A percentile compares a stretch with the other conserved stretches of the same genome.
Evolutionary conservation across 179 eudicot species (phyloP).

Genomic region (Spergularia azorica): DNA sequence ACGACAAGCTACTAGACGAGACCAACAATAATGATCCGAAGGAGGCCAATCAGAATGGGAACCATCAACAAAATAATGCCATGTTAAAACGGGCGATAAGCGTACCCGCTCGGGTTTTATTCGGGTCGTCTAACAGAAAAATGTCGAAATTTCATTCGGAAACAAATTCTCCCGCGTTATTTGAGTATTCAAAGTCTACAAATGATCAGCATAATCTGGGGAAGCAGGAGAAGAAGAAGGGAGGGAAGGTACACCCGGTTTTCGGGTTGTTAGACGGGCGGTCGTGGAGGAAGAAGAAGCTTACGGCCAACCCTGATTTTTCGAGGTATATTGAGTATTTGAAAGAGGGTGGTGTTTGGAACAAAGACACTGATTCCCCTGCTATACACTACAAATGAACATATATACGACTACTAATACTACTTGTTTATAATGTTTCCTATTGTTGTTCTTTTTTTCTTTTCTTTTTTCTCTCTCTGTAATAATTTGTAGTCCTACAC

Average conservation of each 20-base stretch:
- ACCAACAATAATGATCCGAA: neutral
- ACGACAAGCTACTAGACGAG: slow-evolving; percentile 42
- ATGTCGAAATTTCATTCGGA: neutral
- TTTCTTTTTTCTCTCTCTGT: too few species aligned
- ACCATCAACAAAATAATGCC: slow-evolving; percentile 7
- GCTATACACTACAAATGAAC: slow-evolving; percentile 33
- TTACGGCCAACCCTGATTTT: slow-evolving; percentile 71
- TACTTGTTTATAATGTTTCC: neutral
- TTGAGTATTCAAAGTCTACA: neutral
- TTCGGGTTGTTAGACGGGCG: slow-evolving; percentile 55
- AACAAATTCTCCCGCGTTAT: neutral
- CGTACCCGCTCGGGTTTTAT: slow-evolving; percentile 44
- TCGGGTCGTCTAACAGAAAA: slow-evolving; percentile 38
- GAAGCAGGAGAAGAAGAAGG: slow-evolving; percentile 17
- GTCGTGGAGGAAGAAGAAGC: slow-evolving; percentile 49
- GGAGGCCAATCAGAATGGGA: too few species aligned
- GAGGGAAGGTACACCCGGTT: slow-evolving; percentile 62
- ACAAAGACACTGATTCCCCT: slow-evolving; percentile 34
- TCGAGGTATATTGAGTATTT: slow-evolving; percentile 71
- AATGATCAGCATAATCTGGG: neutral
- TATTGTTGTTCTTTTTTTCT: neutral
- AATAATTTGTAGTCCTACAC: too few species aligned
- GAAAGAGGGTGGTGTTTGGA: slow-evolving; percentile 67
- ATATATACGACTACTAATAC: neutral
- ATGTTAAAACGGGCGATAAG: slow-evolving; percentile 44